A percentile compares a stretch with the other conserved stretches of the same genome.
Conservation (phyloP, 441 rosid species). For the Cnidoscolus chayamansa region DNA sequence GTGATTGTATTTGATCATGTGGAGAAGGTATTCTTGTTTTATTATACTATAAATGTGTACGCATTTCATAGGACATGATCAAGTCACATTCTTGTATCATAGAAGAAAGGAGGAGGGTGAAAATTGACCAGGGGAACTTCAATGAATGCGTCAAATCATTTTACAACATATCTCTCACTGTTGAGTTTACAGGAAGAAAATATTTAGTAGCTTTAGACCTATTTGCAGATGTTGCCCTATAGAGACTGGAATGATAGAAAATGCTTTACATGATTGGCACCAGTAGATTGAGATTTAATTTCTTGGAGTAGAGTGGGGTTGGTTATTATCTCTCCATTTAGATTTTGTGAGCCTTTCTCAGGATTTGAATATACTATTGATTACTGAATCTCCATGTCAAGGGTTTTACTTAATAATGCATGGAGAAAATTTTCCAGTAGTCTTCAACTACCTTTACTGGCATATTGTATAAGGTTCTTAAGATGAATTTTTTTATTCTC, state of each 20-base stretch:
- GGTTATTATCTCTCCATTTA: not conserved
- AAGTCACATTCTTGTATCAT: not conserved
- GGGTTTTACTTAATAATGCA: not conserved
- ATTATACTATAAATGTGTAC: not conserved
- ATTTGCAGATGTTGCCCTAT: not conserved
- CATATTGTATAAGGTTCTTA: not conserved
- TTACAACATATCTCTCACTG: not conserved
- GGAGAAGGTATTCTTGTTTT: constrained; percentile 56
- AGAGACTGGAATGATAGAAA: not conserved
- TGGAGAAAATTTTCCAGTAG: not conserved
- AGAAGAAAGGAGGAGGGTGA: not conserved
- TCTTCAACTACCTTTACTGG: not conserved
- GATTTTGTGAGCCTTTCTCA: not conserved
- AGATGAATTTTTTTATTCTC: constrained; percentile 20
- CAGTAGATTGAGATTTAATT: not conserved
- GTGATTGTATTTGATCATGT: constrained; percentile 85
- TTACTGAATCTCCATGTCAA: not conserved
- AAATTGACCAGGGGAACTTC: no score
- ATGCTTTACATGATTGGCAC: not conserved
- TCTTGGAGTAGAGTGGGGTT: not conserved
- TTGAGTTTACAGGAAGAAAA: not conserved
- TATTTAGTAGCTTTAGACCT: not conserved
- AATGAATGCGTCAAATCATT: not conserved
- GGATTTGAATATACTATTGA: not conserved
- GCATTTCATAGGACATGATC: not conserved